Percentiles rank a stretch among this genome's conserved stretches.
These are phyloP conservation scores for Aspergillus clavatus DNA, from an alignment of 2,329 filamentous ascomycete genomes.

Conservation along the genomic window DNA sequence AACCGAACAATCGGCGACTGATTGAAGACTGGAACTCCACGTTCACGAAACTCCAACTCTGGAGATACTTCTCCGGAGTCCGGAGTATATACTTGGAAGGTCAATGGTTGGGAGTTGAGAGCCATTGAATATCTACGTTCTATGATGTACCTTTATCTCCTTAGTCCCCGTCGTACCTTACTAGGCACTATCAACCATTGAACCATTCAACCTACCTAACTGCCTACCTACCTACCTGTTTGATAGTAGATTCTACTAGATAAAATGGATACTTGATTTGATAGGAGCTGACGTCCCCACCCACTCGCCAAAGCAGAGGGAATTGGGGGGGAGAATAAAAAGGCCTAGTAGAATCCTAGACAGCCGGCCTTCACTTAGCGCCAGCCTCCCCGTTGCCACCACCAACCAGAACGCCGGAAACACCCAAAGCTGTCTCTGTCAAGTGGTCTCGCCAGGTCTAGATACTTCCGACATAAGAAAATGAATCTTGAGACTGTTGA, in stretches of 20 bases:
- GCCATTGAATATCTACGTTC: no score
- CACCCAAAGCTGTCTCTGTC: background rate
- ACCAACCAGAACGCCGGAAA: background rate
- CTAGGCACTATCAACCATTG: no score
- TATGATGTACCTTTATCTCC: background rate
- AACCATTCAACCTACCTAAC: no score
- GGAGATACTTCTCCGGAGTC: background rate
- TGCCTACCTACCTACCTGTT: no score
- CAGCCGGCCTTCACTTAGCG: background rate
- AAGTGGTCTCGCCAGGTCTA: background rate
- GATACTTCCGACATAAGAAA: background rate
- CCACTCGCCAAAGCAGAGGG: no score
- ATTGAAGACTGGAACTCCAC: background rate
- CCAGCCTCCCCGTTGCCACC: background rate
- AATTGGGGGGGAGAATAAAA: background rate
- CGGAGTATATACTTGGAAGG: background rate
- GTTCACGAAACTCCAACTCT: background rate
- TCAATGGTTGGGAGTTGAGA: background rate
- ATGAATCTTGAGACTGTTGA: no score
- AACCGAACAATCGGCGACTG: background rate
- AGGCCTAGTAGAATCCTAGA: no score
- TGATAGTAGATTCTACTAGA: no score
- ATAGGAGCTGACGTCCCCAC: background rate
- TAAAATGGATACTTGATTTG: no score
- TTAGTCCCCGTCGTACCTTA: no score